Evolutionary conservation across 2,329 filamentous ascomycete genomes (phyloP).

Genomic region (Neurospora crassa): DNA sequence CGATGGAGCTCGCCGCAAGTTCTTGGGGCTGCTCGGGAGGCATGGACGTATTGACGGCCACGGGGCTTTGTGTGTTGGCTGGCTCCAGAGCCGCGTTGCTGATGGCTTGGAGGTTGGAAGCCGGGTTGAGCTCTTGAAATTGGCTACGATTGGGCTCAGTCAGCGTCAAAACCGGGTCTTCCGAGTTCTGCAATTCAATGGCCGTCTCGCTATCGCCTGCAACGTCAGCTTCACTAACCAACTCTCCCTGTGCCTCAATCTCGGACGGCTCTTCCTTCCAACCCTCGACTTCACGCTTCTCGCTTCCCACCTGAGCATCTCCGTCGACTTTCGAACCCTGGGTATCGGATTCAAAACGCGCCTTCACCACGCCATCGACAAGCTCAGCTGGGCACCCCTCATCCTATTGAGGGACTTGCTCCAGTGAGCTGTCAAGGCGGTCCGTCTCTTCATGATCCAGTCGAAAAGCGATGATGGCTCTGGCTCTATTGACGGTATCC

Average conservation of each 20-base stretch:
- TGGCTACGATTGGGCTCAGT: neutral
- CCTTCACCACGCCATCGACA: neutral
- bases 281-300: neutral
- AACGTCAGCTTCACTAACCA: neutral
- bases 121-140: neutral
- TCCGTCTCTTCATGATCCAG: neutral
- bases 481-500: neutral
- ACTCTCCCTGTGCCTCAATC: neutral
- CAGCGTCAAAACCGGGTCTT: neutral
- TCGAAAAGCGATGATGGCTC: neutral
- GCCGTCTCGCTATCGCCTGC: neutral
- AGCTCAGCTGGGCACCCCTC: neutral
- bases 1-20: neutral
- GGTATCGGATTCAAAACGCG: neutral
- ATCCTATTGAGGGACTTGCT: neutral
- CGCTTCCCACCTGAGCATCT: neutral
- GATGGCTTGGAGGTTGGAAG: neutral
- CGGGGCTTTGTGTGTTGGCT: neutral
- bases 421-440: neutral
- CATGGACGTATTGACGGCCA: neutral
- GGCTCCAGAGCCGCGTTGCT: neutral
- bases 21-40: neutral
- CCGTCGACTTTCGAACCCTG: neutral
- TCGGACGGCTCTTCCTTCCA: neutral
- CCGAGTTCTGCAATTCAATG: neutral